A percentile compares a stretch with the other conserved stretches of the same genome.
Evolutionary conservation across 768 basidiomycete species (phyloP).

Genomic region (Kwoniella sp.): DNA sequence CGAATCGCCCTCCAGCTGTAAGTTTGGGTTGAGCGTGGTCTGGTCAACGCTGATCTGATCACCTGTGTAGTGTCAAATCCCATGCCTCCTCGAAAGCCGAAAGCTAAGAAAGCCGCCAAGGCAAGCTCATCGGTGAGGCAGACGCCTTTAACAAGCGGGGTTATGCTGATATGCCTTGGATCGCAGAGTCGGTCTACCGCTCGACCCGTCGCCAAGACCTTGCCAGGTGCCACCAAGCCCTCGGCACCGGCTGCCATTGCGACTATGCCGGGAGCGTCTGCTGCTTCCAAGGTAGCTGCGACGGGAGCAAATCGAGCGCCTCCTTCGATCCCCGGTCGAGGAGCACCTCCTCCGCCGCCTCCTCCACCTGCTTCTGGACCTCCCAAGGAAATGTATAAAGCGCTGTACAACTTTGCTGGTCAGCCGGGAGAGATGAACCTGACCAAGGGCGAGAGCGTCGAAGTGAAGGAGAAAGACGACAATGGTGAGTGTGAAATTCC

Average conservation of each 20-base stretch:
- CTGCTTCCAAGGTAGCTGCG: constrained; percentile 51
- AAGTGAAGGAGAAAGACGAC: constrained; percentile 83
- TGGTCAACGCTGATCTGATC: not conserved
- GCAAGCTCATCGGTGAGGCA: constrained; percentile 23
- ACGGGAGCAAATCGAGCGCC: constrained; percentile 45
- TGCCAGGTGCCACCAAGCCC: constrained; percentile 58
- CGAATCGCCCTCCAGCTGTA: constrained; percentile 68
- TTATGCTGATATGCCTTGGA: no score
- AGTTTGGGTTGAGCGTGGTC: constrained; percentile 1
- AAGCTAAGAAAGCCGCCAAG: constrained; percentile 74
- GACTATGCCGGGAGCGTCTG: constrained; percentile 23
- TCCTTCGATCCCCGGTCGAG: constrained; percentile 51
- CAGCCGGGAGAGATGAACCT: constrained; percentile 88
- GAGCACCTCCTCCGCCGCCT: constrained; percentile 54
- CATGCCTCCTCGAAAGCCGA: constrained; percentile 78
- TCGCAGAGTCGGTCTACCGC: constrained; percentile 43
- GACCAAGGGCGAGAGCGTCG: constrained; percentile 85
- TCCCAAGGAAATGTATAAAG: constrained; percentile 70
- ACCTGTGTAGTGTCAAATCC: constrained; percentile 61
- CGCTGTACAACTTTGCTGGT: constrained; percentile 83
- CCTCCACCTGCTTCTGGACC: constrained; percentile 60
- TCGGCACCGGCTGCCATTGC: constrained; percentile 59
- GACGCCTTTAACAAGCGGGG: no score
- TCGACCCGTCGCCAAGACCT: constrained; percentile 51
- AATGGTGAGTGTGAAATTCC: constrained; percentile 56